phyloP scores from a whole-genome alignment of 495 filamentous ascomycete genomes.

The Elaphomyces granulatus region DNA sequence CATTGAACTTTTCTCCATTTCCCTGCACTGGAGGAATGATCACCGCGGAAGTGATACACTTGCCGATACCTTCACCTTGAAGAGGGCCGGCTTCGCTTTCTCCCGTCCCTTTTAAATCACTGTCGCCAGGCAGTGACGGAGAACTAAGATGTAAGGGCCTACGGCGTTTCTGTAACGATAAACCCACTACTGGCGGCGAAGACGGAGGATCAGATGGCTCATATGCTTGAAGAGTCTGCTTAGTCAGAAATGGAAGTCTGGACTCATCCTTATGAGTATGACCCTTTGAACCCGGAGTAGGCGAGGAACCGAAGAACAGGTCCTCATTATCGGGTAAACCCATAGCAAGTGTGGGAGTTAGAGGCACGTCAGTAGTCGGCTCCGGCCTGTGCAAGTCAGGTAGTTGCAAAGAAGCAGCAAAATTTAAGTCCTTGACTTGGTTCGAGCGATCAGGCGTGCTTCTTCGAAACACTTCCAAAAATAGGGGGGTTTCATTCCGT shows the following conservation, averaged over 20 bases:
- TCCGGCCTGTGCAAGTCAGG: slow-evolving; percentile 14
- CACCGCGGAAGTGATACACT: no score
- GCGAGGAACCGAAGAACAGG: slow-evolving; percentile 65
- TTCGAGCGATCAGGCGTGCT: no score
- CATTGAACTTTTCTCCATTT: background rate
- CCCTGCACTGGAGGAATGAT: no score
- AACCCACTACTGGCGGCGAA: slow-evolving; percentile 29
- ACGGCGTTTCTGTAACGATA: no score
- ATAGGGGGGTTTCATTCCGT: slow-evolving; percentile 41
- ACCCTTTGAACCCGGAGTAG: slow-evolving; percentile 48
- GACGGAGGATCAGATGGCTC: slow-evolving; percentile 23
- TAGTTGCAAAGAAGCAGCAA: slow-evolving; percentile 25
- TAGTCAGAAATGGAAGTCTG: slow-evolving; percentile 7
- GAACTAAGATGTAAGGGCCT: no score
- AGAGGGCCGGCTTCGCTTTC: no score
- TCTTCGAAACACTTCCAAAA: slow-evolving; percentile 64
- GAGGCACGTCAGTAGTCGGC: slow-evolving; percentile 18
- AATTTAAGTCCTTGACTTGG: slow-evolving; percentile 20
- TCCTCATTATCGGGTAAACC: slow-evolving; percentile 33
- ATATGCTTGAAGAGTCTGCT: slow-evolving; percentile 8
- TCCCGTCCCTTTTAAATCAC: no score
- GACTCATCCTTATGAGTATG: slow-evolving; percentile 15
- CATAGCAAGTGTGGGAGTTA: slow-evolving; percentile 35
- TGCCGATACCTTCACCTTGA: no score
- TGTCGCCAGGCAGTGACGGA: no score